Conservation (phyloP, 129 eudicot genomes). For the Tanacetum coccineum region DNA sequence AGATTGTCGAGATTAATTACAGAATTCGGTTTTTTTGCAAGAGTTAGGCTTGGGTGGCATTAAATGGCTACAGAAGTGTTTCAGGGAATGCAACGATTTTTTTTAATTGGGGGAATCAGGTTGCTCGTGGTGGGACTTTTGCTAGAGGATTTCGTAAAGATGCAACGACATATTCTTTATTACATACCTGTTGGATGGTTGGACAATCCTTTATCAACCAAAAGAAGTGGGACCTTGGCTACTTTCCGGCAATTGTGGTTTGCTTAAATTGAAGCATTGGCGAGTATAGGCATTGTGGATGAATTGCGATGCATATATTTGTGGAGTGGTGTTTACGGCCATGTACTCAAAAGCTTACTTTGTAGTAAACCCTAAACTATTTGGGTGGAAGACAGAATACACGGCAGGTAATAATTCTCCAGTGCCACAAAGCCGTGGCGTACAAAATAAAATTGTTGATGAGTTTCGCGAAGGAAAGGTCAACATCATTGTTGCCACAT, state of each 20-base stretch:
- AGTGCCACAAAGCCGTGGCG: conserved; percentile 57
- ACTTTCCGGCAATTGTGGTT: conserved; percentile 50
- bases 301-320: conserved; percentile 84
- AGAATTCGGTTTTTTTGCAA: conserved; percentile 31
- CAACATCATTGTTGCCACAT: conserved; percentile 83
- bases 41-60: conserved; percentile 77
- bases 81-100: conserved; percentile 40
- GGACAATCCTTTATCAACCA: conserved; percentile 21
- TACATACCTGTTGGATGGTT: conserved; percentile 48
- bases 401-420: conserved; percentile 55
- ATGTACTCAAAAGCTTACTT: conserved; percentile 56
- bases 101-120: conserved; percentile 52
- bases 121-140: conserved; percentile 43
- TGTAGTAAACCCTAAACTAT: conserved; percentile 43
- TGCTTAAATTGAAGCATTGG: conserved; percentile 74
- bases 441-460: conserved; percentile 66
- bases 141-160: conserved; percentile 44
- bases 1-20: conserved; percentile 37
- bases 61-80: conserved; percentile 71
- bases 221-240: conserved; percentile 40
- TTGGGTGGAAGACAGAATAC: conserved; percentile 65
- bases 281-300: conserved; percentile 52
- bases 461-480: conserved; percentile 88
- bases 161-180: conserved; percentile 29
- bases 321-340: conserved; percentile 83